Percentiles rank a stretch among this genome's conserved stretches.
Evolutionary conservation across 805 yeast genomes (phyloP).

Genomic region (Saturnispora mendoncae): DNA sequence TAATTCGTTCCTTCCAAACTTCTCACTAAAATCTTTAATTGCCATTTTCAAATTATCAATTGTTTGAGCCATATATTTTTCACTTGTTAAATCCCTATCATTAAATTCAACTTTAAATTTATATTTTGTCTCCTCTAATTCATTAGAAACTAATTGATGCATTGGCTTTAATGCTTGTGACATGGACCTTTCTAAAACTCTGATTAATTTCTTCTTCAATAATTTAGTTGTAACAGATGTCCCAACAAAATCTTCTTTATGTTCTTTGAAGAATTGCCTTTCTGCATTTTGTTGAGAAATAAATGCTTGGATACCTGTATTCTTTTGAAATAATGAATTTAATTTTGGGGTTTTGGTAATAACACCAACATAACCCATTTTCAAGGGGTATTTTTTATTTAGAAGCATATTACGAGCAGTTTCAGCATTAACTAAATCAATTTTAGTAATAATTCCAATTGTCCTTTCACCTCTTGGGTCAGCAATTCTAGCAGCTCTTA

Average conservation of each 20-base stretch:
- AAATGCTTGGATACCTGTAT: slow-evolving; percentile 52
- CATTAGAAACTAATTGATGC: slow-evolving; percentile 74
- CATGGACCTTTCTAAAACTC: slow-evolving; percentile 85
- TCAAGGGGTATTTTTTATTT: slow-evolving; percentile 79
- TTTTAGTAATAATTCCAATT: slow-evolving; percentile 89
- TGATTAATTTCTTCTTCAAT: slow-evolving; percentile 73
- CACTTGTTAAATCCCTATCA: slow-evolving; percentile 89
- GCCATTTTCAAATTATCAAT: slow-evolving; percentile 79
- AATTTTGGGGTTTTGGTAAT: slow-evolving; percentile 60
- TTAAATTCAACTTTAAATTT: slow-evolving; percentile 94
- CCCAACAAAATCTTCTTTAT: slow-evolving; percentile 49
- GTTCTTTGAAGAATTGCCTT: slow-evolving; percentile 49
- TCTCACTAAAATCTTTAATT: slow-evolving; percentile 76
- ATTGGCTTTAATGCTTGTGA: slow-evolving; percentile 83
- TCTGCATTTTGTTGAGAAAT: slow-evolving; percentile 64
- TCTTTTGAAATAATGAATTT: slow-evolving; percentile 42
- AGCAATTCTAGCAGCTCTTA: slow-evolving; percentile 77
- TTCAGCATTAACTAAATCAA: slow-evolving; percentile 79
- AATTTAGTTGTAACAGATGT: slow-evolving; percentile 69
- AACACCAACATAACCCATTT: slow-evolving; percentile 98
- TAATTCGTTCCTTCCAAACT: slow-evolving; percentile 76
- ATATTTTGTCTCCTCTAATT: slow-evolving; percentile 87
- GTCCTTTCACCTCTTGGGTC: slow-evolving; percentile 96
- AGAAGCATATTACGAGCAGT: slow-evolving; percentile 58
- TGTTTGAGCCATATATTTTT: slow-evolving; percentile 86